Evolutionary conservation across 2,329 filamentous ascomycete genomes (phyloP), one percentile per base, ranked within the genome.

Genomic region (Helotiales sp.): DNA sequence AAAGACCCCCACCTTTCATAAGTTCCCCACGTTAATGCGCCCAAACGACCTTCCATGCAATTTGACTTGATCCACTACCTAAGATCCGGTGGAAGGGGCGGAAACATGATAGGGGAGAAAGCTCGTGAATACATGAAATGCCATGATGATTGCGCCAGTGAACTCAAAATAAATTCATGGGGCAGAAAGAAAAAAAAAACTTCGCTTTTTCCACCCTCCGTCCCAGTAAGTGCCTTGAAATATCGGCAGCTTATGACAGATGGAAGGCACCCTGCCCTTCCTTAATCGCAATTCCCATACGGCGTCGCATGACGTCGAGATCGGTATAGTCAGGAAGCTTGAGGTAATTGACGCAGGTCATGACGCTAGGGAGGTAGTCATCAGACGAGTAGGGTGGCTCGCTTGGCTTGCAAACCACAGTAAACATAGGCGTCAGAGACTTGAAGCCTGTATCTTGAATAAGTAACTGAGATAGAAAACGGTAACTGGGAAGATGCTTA

Each of bases 261-360:
- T 98, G 96, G 86, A 99, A 99, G 68, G 96, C 96, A 32, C 96
- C 96, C 79, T 99, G 96, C 26, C 96, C 96, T 82, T 99, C 96
- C 79, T 89, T 92, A 78, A 97, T 97, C 28, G 96, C 96, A 71
- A 90, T 91, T 71, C 87, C 89, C 63, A 99, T 84, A 78, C 93
- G 92, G 77, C 91, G 87, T 76, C 86, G 90, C 80, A 99, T 88
- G 61, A 91, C 85, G 1, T 92, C 87, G 69, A 97, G 82, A 73
- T 83, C 89, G 72, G 89, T 95, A 80, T 99, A 99, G 80, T 99
- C 93, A 22, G 96, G 96, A 76, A 99, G 86, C 81, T 99, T 99
- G 75, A 99, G 88, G 78, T 99, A 99, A 80, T 99, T 99, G 80
- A 97, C 96, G 79, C 96, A 99, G 11, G 96, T 99, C 96, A 99